Percentiles rank a stretch among this genome's conserved stretches.
These are phyloP conservation scores for Lagerstroemia speciosa DNA, from an alignment of 345 rosid species.

Conservation along the genomic window DNA sequence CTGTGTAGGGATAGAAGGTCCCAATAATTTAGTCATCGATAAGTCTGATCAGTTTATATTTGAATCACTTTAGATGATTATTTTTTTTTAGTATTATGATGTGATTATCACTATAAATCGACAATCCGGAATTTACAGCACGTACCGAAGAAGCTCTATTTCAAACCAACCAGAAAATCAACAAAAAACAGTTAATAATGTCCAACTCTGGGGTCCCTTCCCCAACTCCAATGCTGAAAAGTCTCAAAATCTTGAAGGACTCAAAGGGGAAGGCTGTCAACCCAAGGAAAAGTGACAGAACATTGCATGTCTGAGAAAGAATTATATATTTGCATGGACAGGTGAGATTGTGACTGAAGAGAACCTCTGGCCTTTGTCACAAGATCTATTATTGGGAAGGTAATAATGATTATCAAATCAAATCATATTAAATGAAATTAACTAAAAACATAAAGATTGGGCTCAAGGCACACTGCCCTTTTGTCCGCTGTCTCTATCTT, in stretches of 20 bases:
- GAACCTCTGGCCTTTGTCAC: not conserved
- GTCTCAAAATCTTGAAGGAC: conserved; percentile 5
- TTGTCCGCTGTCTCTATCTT: not conserved
- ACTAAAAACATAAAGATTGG: conserved; percentile 24
- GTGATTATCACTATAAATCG: too few species aligned
- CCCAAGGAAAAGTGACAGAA: not conserved
- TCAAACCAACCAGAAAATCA: not conserved
- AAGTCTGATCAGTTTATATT: not conserved
- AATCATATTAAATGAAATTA: not conserved
- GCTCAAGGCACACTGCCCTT: conserved; percentile 25
- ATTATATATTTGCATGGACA: conserved; percentile 7
- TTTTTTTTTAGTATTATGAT: too few species aligned
- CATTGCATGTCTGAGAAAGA: not conserved
- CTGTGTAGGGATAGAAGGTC: not conserved
- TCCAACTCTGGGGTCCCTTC: not conserved
- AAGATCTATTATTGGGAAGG: not conserved
- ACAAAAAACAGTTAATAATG: not conserved
- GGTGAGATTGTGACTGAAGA: not conserved
- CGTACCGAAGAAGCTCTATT: too few species aligned
- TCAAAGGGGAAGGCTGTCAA: conserved; percentile 1
- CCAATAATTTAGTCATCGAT: not conserved
- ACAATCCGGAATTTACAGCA: too few species aligned
- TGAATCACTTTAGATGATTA: too few species aligned
- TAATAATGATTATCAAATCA: not conserved
- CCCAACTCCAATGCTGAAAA: not conserved